Evolutionary conservation across 2,329 filamentous ascomycete genomes (phyloP).

Genomic region (Colletotrichum liriopes): DNA sequence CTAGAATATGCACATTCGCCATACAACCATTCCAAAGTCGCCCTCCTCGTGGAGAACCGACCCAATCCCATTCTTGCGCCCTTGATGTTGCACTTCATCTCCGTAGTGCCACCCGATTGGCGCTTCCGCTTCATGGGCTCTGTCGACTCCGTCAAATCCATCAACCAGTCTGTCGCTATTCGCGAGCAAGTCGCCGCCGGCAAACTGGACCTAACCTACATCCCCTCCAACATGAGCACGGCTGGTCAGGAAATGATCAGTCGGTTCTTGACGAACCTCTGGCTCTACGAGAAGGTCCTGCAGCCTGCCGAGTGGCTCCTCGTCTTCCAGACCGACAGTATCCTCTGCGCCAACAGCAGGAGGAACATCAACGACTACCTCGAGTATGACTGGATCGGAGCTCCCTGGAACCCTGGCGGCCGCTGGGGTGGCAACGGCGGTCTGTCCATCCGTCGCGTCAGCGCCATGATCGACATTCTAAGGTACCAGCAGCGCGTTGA

Average conservation of each 20-base stretch:
- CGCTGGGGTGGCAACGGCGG: constrained; percentile 68
- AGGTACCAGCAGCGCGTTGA: constrained; percentile 61
- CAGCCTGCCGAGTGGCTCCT: constrained; percentile 68
- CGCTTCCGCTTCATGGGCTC: constrained; percentile 71
- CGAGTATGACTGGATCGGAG: constrained; percentile 69
- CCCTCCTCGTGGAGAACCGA: constrained; percentile 70
- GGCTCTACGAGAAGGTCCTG: constrained; percentile 67
- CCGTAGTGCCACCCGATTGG: constrained; percentile 70
- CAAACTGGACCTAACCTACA: constrained; percentile 66
- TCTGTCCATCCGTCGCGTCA: constrained; percentile 67
- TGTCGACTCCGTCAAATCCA: constrained; percentile 57
- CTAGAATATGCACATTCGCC: constrained; percentile 55
- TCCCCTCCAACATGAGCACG: constrained; percentile 68
- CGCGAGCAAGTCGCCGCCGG: constrained; percentile 58
- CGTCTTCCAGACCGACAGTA: constrained; percentile 70
- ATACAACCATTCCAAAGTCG: constrained; percentile 68
- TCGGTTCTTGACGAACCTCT: constrained; percentile 66
- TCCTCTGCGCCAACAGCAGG: constrained; percentile 68
- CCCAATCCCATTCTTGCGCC: constrained; percentile 65
- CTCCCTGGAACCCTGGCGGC: constrained; percentile 62
- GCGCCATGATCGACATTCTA: constrained; percentile 67
- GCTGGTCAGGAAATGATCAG: constrained; percentile 67
- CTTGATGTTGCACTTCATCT: constrained; percentile 70
- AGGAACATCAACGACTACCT: constrained; percentile 65
- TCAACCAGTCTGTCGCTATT: constrained; percentile 64